Evolutionary conservation across 495 filamentous ascomycete species (phyloP).

Genomic region (Apiosordaria backusii): DNA sequence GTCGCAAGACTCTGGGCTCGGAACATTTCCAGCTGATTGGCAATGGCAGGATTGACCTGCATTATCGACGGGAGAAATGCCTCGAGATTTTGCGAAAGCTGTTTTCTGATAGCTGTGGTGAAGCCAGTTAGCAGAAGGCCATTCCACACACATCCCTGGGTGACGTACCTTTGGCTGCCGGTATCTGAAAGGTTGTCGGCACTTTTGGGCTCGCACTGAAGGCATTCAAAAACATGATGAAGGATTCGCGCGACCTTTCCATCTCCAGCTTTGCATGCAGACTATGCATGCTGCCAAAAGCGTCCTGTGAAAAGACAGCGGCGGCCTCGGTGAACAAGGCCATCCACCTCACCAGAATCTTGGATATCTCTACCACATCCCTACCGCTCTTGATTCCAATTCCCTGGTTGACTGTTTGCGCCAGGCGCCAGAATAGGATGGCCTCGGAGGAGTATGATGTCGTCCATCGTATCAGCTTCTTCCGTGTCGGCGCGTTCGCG

Average conservation of each 20-base stretch:
- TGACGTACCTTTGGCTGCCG: conserved; percentile 41
- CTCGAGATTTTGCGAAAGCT: conserved; percentile 47
- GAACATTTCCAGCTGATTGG: conserved; percentile 49
- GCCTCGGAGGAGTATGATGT: conserved; percentile 49
- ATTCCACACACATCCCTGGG: background rate
- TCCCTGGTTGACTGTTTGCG: conserved; percentile 42
- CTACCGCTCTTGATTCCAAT: conserved; percentile 32
- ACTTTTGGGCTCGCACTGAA: conserved; percentile 51
- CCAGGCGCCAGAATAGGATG: conserved; percentile 50
- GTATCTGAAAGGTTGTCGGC: conserved; percentile 41
- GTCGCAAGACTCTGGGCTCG: conserved; percentile 47
- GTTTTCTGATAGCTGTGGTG: conserved; percentile 40
- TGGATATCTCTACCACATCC: conserved; percentile 38
- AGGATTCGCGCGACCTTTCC: conserved; percentile 50
- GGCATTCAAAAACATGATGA: conserved; percentile 49
- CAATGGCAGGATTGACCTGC: conserved; percentile 48
- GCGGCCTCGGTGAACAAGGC: conserved; percentile 40
- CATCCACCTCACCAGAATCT: conserved; percentile 43
- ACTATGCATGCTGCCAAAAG: conserved; percentile 35
- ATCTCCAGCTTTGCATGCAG: conserved; percentile 45
- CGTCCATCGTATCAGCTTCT: conserved; percentile 39
- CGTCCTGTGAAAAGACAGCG: conserved; percentile 40
- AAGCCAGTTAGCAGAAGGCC: conserved; percentile 16
- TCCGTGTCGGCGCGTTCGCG: conserved; percentile 15
- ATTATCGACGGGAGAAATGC: conserved; percentile 52